Conservation (phyloP, 352 stramenopile species). For the Globisporangium megalacanthum region DNA sequence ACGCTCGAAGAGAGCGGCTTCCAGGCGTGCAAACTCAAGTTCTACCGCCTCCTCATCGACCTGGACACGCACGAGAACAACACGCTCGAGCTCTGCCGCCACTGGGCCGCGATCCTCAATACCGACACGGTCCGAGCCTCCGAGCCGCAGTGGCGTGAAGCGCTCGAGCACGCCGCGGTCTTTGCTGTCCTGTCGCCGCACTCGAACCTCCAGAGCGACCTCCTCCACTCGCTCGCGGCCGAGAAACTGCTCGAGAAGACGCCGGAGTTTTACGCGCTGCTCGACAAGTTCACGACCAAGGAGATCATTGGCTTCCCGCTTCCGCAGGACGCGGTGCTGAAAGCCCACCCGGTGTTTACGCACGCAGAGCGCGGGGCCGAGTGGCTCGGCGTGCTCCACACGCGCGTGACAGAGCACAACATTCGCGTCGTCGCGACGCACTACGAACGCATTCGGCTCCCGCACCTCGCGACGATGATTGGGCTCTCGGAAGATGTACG, state of each 20-base stretch:
- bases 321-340: slow-evolving; percentile 78
- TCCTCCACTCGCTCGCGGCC: slow-evolving; percentile 57
- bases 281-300: slow-evolving; percentile 92
- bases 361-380: slow-evolving; percentile 59
- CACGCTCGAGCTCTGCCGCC: slow-evolving; percentile 90
- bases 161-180: slow-evolving; percentile 68
- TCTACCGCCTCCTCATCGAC: slow-evolving; percentile 95
- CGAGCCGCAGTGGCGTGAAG: slow-evolving; percentile 64
- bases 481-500: slow-evolving; percentile 86
- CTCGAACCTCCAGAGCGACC: slow-evolving; percentile 75
- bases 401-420: slow-evolving; percentile 96
- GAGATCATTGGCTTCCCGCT: slow-evolving; percentile 97
- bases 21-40: slow-evolving; percentile 95
- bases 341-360: slow-evolving; percentile 83
- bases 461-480: slow-evolving; percentile 93
- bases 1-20: slow-evolving; percentile 93
- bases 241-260: slow-evolving; percentile 67
- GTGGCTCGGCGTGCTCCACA: slow-evolving; percentile 90
- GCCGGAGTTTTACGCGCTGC: slow-evolving; percentile 48
- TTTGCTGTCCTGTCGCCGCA: slow-evolving; percentile 73
- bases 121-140: slow-evolving; percentile 65
- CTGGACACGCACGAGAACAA: slow-evolving; percentile 97
- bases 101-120: slow-evolving; percentile 84
- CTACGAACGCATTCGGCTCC: slow-evolving; percentile 93
- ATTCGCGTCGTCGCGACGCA: slow-evolving; percentile 93